Percentiles rank a stretch among this genome's conserved stretches.
Evolutionary conservation across 129 eudicot species (phyloP).

Genomic region (Flaveria robusta): DNA sequence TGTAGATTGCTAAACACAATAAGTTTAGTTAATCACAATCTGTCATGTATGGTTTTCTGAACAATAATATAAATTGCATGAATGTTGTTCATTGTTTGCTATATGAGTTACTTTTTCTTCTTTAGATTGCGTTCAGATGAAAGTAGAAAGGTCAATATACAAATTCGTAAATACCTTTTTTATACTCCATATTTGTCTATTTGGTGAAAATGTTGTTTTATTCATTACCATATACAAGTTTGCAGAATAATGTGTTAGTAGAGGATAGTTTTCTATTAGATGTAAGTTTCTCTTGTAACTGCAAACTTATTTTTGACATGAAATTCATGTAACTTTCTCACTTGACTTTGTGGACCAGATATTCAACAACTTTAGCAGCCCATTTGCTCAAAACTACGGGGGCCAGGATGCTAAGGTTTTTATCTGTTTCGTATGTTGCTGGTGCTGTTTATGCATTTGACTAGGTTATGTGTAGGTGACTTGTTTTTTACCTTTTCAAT

Average conservation of each 20-base stretch:
- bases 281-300: not conserved
- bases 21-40: not conserved
- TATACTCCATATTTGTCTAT: not conserved
- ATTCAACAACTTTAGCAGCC: constrained; percentile 10
- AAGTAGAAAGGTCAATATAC: not conserved
- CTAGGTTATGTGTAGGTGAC: not conserved
- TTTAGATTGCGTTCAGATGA: not conserved
- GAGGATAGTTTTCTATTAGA: not conserved
- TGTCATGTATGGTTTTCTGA: not conserved
- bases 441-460: constrained; percentile 8
- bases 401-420: constrained; percentile 69
- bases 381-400: constrained; percentile 31
- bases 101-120: not conserved
- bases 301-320: not conserved
- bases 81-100: not conserved
- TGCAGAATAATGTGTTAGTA: constrained; percentile 2
- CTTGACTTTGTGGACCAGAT: constrained; percentile 24
- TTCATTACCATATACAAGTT: not conserved
- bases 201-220: not conserved
- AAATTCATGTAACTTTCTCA: not conserved
- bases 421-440: constrained; percentile 4
- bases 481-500: not conserved
- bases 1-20: not conserved
- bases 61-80: not conserved
- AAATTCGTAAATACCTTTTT: not conserved